These are phyloP conservation scores for Alternaria gaisen DNA, from an alignment of 2,329 filamentous ascomycete genomes.

Conservation along the genomic window DNA sequence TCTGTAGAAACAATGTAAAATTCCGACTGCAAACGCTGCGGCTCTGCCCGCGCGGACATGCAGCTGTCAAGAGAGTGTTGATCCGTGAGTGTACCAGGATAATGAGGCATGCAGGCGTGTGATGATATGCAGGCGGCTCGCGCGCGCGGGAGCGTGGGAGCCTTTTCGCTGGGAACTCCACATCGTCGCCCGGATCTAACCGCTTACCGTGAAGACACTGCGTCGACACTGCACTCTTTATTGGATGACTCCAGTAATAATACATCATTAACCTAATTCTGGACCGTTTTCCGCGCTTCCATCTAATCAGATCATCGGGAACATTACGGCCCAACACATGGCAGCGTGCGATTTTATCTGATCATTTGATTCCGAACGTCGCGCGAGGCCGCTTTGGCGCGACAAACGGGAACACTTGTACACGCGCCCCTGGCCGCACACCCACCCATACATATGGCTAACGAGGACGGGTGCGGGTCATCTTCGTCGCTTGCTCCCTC, in stretches of 20 bases:
- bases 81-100: constrained; percentile 1
- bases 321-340: constrained; percentile 12
- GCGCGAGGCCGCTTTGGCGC: constrained; percentile 35
- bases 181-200: constrained; percentile 19
- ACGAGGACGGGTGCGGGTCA: constrained; percentile 23
- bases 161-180: constrained; percentile 10
- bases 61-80: constrained; percentile 9
- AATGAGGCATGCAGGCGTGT: constrained; percentile 10
- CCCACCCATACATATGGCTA: constrained; percentile 38
- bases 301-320: constrained; percentile 41
- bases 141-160: constrained; percentile 13
- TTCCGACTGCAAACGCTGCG: neutral
- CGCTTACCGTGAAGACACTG: constrained; percentile 13
- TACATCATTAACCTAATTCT: constrained; percentile 8
- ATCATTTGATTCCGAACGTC: constrained; percentile 34
- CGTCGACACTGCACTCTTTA: constrained; percentile 3
- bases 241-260: constrained; percentile 3
- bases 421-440: constrained; percentile 24
- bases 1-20: constrained; percentile 7
- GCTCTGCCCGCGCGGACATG: neutral
- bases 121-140: constrained; percentile 22
- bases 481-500: constrained; percentile 30
- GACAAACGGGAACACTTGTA: constrained; percentile 29
- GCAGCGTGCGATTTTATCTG: constrained; percentile 30
- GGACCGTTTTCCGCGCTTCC: constrained; percentile 11